Conservation (phyloP, 257 asterid species). For the Salvia hispanica region DNA sequence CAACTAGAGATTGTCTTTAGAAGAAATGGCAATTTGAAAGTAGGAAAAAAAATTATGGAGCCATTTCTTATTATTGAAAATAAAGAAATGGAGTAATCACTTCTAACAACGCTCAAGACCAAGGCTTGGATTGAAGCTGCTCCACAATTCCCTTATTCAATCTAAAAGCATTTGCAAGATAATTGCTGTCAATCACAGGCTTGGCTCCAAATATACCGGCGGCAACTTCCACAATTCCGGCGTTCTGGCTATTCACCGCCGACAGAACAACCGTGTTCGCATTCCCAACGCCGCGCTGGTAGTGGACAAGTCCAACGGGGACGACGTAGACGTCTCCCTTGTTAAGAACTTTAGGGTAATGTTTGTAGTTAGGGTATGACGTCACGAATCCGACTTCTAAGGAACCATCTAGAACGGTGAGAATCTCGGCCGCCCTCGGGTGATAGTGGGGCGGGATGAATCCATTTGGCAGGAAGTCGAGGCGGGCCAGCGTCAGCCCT, state of each 20-base stretch:
- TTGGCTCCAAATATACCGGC: neutral
- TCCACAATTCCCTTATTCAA: constrained; percentile 21
- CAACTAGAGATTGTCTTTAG: neutral
- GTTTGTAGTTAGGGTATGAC: constrained; percentile 24
- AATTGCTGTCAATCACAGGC: neutral
- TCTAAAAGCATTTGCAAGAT: neutral
- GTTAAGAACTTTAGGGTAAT: constrained; percentile 1
- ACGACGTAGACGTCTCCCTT: constrained; percentile 32
- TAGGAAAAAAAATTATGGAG: too few relatives aligned
- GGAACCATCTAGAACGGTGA: constrained; percentile 30
- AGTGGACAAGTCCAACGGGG: constrained; percentile 37
- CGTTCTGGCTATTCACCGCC: constrained; percentile 25
- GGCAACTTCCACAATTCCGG: constrained; percentile 1
- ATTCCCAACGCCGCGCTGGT: constrained; percentile 25
- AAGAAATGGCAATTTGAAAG: neutral
- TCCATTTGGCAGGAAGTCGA: constrained; percentile 27
- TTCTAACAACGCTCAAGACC: too few relatives aligned
- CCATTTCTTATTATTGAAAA: too few relatives aligned
- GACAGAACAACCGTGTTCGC: constrained; percentile 13
- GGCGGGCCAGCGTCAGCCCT: constrained; percentile 31
- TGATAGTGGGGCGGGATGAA: constrained; percentile 35
- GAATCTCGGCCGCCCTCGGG: constrained; percentile 27
- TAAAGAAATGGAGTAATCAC: too few relatives aligned
- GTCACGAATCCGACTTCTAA: constrained; percentile 35
- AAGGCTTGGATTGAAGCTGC: neutral